Evolutionary conservation across 164 flowering plant genomes (phyloP), one percentile per base, ranked within the genome.

Genomic region (Annona cherimola): DNA sequence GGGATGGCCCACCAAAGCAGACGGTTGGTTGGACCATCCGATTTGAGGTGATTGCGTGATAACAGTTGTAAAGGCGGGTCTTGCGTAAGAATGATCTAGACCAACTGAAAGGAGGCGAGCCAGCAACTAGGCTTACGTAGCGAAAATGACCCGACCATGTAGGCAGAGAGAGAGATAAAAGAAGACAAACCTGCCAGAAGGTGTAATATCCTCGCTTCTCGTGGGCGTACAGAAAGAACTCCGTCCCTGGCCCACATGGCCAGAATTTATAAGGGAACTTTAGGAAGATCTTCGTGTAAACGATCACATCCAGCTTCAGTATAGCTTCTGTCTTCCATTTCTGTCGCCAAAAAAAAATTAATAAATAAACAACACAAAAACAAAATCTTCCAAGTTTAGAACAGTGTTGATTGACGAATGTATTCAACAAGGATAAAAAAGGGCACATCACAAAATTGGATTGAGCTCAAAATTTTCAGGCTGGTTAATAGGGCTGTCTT

Each of bases 171-270:
- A 20, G 4, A 2, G 57, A 35, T 39, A 44, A 40, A 19, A 66
- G 39, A 19, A 12, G 66, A 82, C 84, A n/a, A 75, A 94, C 98
- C 98, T 94, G 98, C 98, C 97, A 94, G 77, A 94, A 92, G 12
- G 98, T 92, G 86, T 87, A 94, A 79, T 90, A 94, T 61, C 98
- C 98, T 80, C 98, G 82, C 61, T 91, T 82, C 78, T 91, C 94
- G 72, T 92, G 97, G 39, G 98, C 98, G 78, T 88, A 94, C 41
- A 94, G 85, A 78, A 94, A 94, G 80, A 94, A 94, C 84, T 94
- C 98, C 42, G 88, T 84, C 2, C 79, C 96, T 0, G 89, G 84
- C 4, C 88, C 93, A 80, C 90, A 87, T 0, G 97, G 94, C 98
- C 98, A 94, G 73, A 94, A 94, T 81, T 81, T 88, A 62, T 68